These are phyloP conservation scores for Trichoderma oligosporum DNA, from an alignment of 2,329 filamentous ascomycete species.

Conservation along the genomic window DNA sequence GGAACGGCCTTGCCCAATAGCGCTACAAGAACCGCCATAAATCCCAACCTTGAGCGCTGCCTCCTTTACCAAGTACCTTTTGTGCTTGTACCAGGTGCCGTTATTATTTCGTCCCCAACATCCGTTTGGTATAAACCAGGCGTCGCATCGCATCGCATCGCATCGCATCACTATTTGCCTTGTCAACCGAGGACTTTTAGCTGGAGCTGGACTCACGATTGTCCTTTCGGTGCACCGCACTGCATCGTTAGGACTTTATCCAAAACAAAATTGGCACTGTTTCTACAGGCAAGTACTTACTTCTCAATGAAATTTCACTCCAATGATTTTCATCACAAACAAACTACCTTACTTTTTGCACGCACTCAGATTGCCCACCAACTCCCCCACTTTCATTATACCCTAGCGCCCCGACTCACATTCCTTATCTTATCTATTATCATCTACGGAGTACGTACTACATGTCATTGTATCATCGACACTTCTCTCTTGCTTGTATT, in stretches of 20 bases:
- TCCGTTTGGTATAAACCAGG: constrained; percentile 1
- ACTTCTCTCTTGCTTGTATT: background rate
- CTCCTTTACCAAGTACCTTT: background rate
- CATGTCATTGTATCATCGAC: background rate
- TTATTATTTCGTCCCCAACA: no score
- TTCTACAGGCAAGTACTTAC: constrained; percentile 6
- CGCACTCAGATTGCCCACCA: no score
- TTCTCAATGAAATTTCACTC: background rate
- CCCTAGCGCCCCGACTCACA: background rate
- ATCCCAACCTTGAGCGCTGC: background rate
- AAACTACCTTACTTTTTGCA: background rate
- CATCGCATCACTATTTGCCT: background rate
- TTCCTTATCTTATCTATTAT: constrained; percentile 12
- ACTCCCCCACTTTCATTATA: background rate
- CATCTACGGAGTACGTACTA: no score
- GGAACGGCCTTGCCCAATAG: constrained; percentile 1
- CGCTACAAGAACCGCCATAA: constrained; percentile 1
- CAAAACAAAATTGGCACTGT: background rate
- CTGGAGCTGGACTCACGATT: background rate
- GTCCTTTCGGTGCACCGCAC: constrained; percentile 10
- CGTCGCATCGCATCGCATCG: constrained; percentile 1
- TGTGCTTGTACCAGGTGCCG: background rate
- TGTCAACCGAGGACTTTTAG: background rate
- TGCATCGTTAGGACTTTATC: constrained; percentile 1
- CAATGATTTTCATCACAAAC: constrained; percentile 1